phyloP scores from a whole-genome alignment of 2,329 filamentous ascomycete species.

The Ceratocystis eucalypticola region DNA sequence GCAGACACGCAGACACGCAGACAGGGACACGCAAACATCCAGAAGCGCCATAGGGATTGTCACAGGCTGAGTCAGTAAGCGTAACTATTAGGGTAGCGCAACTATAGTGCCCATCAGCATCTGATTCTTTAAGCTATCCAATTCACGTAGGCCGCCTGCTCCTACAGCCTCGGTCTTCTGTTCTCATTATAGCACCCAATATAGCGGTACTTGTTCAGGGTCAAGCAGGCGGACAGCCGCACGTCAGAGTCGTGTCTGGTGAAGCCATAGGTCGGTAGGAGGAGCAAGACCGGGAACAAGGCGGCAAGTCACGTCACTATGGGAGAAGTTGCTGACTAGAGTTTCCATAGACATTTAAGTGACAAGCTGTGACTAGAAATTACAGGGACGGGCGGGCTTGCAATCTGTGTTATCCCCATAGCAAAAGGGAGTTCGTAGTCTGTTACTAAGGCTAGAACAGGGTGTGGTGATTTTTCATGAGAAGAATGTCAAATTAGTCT shows the following conservation, averaged over 20 bases:
- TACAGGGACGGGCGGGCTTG: too few relatives aligned
- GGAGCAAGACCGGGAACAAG: background rate
- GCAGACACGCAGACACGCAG: background rate
- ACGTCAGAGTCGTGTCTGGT: background rate
- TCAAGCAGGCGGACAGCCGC: too few relatives aligned
- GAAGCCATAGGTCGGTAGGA: background rate
- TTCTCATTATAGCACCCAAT: slow-evolving; percentile 48
- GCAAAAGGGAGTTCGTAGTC: background rate
- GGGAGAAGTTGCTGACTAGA: background rate
- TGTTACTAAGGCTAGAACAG: too few relatives aligned
- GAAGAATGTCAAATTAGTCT: too few relatives aligned
- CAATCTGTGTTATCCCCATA: background rate
- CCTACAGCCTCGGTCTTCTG: slow-evolving; percentile 27
- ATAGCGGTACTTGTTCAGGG: slow-evolving; percentile 32
- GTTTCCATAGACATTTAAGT: background rate
- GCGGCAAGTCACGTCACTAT: slow-evolving; percentile 7
- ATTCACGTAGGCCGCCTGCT: slow-evolving; percentile 34
- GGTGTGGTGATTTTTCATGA: too few relatives aligned
- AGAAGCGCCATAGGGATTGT: slow-evolving; percentile 27
- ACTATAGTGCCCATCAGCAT: slow-evolving; percentile 37
- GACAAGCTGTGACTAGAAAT: background rate
- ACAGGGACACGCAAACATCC: background rate
- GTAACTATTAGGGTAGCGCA: slow-evolving; percentile 34
- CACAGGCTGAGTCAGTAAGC: slow-evolving; percentile 32
- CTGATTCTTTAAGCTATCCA: slow-evolving; percentile 32